These are phyloP conservation scores for Ceratocystis harringtonii DNA, from an alignment of 2,329 filamentous ascomycete species.

Conservation along the genomic window DNA sequence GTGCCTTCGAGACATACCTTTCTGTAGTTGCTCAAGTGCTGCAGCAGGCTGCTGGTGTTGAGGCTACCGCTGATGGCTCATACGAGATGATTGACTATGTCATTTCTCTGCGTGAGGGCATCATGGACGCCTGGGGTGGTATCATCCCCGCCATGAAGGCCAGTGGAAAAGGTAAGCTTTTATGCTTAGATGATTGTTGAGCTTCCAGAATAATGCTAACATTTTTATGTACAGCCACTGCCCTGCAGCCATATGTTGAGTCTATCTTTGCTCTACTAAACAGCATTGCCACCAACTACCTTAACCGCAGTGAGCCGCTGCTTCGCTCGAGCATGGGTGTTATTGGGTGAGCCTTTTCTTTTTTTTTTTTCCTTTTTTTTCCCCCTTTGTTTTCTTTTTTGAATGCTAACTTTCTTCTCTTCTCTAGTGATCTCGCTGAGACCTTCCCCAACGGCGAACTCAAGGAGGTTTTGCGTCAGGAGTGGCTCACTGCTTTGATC, in stretches of 20 bases:
- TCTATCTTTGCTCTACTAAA: constrained; percentile 79
- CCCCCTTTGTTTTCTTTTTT: too few relatives aligned
- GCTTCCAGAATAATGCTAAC: constrained; percentile 21
- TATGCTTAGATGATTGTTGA: constrained; percentile 21
- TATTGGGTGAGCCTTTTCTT: constrained; percentile 55
- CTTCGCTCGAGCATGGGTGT: constrained; percentile 95
- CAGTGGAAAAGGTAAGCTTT: constrained; percentile 53
- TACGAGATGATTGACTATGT: constrained; percentile 98
- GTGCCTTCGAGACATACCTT: constrained; percentile 84
- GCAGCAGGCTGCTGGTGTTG: constrained; percentile 79
- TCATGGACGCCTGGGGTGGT: constrained; percentile 98
- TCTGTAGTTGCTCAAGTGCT: constrained; percentile 85
- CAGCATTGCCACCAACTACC: constrained; percentile 56
- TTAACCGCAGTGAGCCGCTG: constrained; percentile 78
- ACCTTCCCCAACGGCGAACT: constrained; percentile 86
- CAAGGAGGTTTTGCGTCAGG: constrained; percentile 67
- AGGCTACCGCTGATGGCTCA: constrained; percentile 60
- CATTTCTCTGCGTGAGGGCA: constrained; percentile 84
- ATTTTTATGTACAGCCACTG: constrained; percentile 36
- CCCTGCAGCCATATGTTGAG: constrained; percentile 62
- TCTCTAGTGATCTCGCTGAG: constrained; percentile 70
- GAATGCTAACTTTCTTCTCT: constrained; percentile 25
- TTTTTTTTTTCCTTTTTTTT: not conserved
- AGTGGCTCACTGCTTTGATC: constrained; percentile 81
- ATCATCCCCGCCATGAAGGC: constrained; percentile 89